Base-by-base conservation (phyloP, 306 rosid species). In the Geum urbanum region DNA sequence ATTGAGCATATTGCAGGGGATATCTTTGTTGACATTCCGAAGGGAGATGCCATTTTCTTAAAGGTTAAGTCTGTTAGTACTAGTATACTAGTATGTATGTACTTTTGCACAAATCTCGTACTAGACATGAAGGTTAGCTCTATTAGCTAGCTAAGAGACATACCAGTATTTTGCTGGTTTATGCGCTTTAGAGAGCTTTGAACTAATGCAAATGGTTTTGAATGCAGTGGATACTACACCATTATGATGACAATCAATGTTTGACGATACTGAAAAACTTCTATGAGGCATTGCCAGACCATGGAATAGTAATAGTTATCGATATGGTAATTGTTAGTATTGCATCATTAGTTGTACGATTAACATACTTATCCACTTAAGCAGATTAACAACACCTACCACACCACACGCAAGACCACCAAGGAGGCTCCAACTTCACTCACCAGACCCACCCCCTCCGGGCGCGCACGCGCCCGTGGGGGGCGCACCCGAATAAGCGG, bases 41-140 rank as follows among this genome's bases (percentile, higher is more conserved):
- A 65, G 65, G 70, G 76, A 46, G 55, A 78, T 48, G 71, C 82
- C 50, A 69, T 78, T 63, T 78, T 65, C 76, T 74, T 79, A 73
- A 79, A 70, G 76, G 74, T 79, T 14, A 62, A 2, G 55, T 54
- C 54, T 50, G 20, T 50, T 50, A 50, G 11, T 24, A 54, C 12
- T 20, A 54, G 60, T 18, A 52, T 52, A 9, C 12, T 20, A 54
- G 60, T 18, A 52, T 52, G 4, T 8, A 7, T 7, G 24, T n/a
- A 47, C 12, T 47, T 47, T 15, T 1, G 50, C 50, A 46, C 50
- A 10, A 11, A 15, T 15, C 22, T 51, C n/a, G n/a, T n/a, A n/a
- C n/a, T n/a, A n/a, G n/a, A n/a, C n/a, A n/a, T n/a, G n/a, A n/a
- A n/a, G n/a, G n/a, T n/a, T n/a, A n/a, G n/a, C n/a, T n/a, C n/a